phyloP scores from a whole-genome alignment of 2,329 filamentous ascomycete genomes.

The Alternaria sp. region DNA sequence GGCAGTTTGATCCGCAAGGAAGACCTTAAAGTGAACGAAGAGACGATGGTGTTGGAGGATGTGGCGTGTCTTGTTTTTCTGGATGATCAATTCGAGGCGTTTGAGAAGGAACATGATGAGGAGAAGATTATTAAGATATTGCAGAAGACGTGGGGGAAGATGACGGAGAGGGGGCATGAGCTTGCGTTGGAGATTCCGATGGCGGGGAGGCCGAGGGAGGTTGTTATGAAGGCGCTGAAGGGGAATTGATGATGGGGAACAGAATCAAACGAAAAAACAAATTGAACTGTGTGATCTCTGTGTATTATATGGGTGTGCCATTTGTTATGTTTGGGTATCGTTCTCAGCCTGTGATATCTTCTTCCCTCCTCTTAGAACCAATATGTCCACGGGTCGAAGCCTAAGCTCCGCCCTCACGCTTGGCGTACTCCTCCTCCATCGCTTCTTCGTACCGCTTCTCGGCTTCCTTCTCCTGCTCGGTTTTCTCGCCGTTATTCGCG shows the following conservation, averaged over 20 bases:
- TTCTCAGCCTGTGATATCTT: not conserved
- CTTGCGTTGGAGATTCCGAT: conserved; percentile 45
- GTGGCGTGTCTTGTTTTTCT: conserved; percentile 87
- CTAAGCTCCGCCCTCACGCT: conserved; percentile 47
- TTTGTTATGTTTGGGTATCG: not conserved
- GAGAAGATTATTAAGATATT: conserved; percentile 70
- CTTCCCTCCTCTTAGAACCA: not conserved
- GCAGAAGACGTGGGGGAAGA: conserved; percentile 51
- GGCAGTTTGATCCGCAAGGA: conserved; percentile 81
- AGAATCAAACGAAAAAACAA: too few relatives aligned
- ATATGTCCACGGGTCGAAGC: not conserved
- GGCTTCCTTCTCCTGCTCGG: conserved; percentile 40
- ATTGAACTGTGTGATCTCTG: too few relatives aligned
- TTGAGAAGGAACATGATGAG: conserved; percentile 75
- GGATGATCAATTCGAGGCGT: conserved; percentile 84
- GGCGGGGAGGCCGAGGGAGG: conserved; percentile 34
- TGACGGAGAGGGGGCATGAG: conserved; percentile 43
- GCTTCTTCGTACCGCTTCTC: conserved; percentile 46
- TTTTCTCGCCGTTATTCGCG: conserved; percentile 32
- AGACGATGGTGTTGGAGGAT: conserved; percentile 81
- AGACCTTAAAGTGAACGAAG: conserved; percentile 66
- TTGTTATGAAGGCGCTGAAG: conserved; percentile 43
- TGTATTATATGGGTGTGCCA: not conserved
- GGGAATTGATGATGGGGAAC: conserved; percentile 20
- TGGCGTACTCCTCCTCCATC: conserved; percentile 51